Evolutionary conservation across 78 protist genomes (phyloP), one percentile per base, ranked within the genome.

Genomic region (Thecamonas trahens): DNA sequence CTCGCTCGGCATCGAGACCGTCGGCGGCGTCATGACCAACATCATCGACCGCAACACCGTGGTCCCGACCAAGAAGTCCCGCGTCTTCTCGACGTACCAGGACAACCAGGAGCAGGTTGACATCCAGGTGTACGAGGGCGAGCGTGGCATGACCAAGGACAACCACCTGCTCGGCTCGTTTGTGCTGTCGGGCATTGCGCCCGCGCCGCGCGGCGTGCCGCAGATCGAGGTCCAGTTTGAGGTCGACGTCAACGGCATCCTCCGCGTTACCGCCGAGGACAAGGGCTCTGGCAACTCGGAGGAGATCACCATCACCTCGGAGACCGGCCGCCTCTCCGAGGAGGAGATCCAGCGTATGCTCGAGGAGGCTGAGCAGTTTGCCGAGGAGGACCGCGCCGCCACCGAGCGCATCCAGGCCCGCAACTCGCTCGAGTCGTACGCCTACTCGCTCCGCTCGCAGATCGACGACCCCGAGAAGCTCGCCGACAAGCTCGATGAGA

Each of bases 121-220:
- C 75, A 94, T 94, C 74, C 90, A 91, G 75, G 97, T 94, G 52
- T 94, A 75, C 83, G 96, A 97, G 86, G 99, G 99, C n/a, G 98
- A 94, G 83, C 96, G 96, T 14, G 54, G 84, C 26, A 80, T 86
- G 94, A 86, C 94, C 61, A 85, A 82, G 87, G 95, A 92, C 82
- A 87, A 89, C 90, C 80, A 86, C 76, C 70, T 69, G 35, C 85
- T 97, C 53, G 99, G 97, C 37, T 67, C 74, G 70, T 97, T 97
- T 77, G 86, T 78, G 35, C 82, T 90, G 60, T 42, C 54, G 20
- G 89, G 91, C 68, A 94, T 96, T 52, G 93, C 97, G 28, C 94
- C 95, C 9, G 93, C 95, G 17, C 83, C 89, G 15, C 83, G 97
- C 39, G 99, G 99, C 29, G 80, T 83, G 29, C 97, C 99, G 26